phyloP scores from a whole-genome alignment of 345 rosid species.

The Pugionium dolabratum region DNA sequence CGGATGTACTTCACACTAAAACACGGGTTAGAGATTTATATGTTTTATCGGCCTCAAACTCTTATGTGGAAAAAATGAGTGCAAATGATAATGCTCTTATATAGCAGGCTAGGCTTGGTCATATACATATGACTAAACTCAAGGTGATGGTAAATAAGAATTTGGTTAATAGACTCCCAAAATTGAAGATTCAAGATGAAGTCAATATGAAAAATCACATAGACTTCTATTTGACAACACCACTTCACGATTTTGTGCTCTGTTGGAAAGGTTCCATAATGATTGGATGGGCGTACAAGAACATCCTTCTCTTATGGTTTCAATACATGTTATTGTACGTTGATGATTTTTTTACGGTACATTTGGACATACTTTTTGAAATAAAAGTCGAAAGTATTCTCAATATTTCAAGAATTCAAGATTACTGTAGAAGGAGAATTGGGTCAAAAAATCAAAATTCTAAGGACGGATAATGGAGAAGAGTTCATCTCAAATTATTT shows the following conservation, averaged over 20 bases:
- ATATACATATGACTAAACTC: slow-evolving; percentile 13
- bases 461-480: too few relatives aligned
- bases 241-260: neutral
- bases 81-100: slow-evolving; percentile 5
- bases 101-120: neutral
- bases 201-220: slow-evolving; percentile 16
- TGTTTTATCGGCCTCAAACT: slow-evolving; percentile 23
- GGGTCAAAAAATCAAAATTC: too few relatives aligned
- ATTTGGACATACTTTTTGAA: too few relatives aligned
- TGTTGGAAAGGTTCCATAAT: slow-evolving; percentile 15
- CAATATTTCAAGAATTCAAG: too few relatives aligned
- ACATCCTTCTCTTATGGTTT: neutral
- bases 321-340: neutral
- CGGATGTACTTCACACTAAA: too few relatives aligned
- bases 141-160: slow-evolving; percentile 20
- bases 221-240: slow-evolving; percentile 7
- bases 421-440: too few relatives aligned
- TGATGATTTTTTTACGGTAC: slow-evolving; percentile 14
- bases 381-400: too few relatives aligned
- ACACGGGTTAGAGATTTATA: neutral
- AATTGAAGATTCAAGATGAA: neutral
- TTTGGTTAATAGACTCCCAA: slow-evolving; percentile 18
- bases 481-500: too few relatives aligned
- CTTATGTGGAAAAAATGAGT: slow-evolving; percentile 30
- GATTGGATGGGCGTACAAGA: neutral